These are phyloP conservation scores for Spathaspora passalidarum DNA, from an alignment of 805 yeast species.

Conservation along the genomic window DNA sequence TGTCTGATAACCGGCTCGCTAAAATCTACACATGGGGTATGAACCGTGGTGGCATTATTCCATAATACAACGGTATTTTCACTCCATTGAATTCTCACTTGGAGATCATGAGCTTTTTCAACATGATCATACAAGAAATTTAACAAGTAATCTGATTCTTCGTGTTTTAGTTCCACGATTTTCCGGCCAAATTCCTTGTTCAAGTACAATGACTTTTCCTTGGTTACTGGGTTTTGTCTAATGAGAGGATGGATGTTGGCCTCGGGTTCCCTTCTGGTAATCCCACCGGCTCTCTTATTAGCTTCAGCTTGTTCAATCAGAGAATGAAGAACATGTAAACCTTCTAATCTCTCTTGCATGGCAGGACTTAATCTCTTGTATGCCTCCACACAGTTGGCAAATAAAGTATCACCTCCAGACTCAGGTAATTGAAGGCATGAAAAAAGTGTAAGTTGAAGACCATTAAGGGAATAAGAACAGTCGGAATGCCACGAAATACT, in stretches of 20 bases:
- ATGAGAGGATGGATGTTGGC: constrained; percentile 34
- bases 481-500: constrained; percentile 38
- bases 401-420: constrained; percentile 35
- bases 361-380: constrained; percentile 35
- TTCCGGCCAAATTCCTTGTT: constrained; percentile 33
- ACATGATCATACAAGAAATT: constrained; percentile 30
- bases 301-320: constrained; percentile 29
- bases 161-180: constrained; percentile 33
- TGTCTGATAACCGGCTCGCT: constrained; percentile 33
- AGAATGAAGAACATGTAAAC: constrained; percentile 33
- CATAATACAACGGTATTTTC: constrained; percentile 35
- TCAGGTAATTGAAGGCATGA: constrained; percentile 35
- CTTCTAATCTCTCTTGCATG: constrained; percentile 27
- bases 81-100: constrained; percentile 35
- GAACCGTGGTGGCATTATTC: constrained; percentile 35
- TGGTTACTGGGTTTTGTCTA: constrained; percentile 34
- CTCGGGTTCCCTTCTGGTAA: constrained; percentile 30
- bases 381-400: constrained; percentile 37
- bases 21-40: constrained; percentile 35
- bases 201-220: constrained; percentile 27
- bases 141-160: constrained; percentile 30
- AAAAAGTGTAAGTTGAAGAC: constrained; percentile 33
- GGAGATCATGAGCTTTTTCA: constrained; percentile 32
- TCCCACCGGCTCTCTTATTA: constrained; percentile 28
- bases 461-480: constrained; percentile 34